phyloP scores from a whole-genome alignment of 805 yeast species.

The Yarrowia sp. region DNA sequence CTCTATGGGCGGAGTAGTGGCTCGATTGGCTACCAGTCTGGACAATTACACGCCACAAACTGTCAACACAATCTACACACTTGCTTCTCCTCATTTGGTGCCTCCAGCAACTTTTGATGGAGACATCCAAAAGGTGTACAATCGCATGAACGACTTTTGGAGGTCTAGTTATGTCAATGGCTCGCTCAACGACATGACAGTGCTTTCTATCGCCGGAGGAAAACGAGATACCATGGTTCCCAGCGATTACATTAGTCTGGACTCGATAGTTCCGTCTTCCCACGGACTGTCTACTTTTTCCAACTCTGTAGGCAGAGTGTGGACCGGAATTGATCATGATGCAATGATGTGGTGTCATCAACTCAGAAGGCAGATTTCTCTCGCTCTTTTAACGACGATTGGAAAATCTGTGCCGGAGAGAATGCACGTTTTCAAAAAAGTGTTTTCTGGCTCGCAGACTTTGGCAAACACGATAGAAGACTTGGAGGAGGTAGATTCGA shows the following conservation, averaged over 20 bases:
- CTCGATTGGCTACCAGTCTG: slow-evolving; percentile 75
- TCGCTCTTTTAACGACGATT: slow-evolving; percentile 55
- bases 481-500: slow-evolving; percentile 16
- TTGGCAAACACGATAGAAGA: neutral
- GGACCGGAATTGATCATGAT: slow-evolving; percentile 92
- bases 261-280: slow-evolving; percentile 63
- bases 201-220: slow-evolving; percentile 90
- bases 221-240: slow-evolving; percentile 74
- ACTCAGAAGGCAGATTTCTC: slow-evolving; percentile 61
- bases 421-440: slow-evolving; percentile 52
- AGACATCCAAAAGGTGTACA: slow-evolving; percentile 70
- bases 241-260: slow-evolving; percentile 80
- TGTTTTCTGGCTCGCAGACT: slow-evolving; percentile 39
- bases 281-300: slow-evolving; percentile 83
- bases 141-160: slow-evolving; percentile 79
- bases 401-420: slow-evolving; percentile 53
- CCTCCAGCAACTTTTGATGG: slow-evolving; percentile 94
- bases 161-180: slow-evolving; percentile 50
- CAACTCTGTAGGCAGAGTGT: slow-evolving; percentile 82
- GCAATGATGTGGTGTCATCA: slow-evolving; percentile 98
- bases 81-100: slow-evolving; percentile 88
- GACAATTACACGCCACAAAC: slow-evolving; percentile 70
- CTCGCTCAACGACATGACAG: slow-evolving; percentile 55
- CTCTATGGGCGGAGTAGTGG: slow-evolving; percentile 97
- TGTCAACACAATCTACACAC: slow-evolving; percentile 76